Evolutionary conservation across 2,329 filamentous ascomycete genomes (phyloP).

Genomic region (Aspergillus aculeatinus): DNA sequence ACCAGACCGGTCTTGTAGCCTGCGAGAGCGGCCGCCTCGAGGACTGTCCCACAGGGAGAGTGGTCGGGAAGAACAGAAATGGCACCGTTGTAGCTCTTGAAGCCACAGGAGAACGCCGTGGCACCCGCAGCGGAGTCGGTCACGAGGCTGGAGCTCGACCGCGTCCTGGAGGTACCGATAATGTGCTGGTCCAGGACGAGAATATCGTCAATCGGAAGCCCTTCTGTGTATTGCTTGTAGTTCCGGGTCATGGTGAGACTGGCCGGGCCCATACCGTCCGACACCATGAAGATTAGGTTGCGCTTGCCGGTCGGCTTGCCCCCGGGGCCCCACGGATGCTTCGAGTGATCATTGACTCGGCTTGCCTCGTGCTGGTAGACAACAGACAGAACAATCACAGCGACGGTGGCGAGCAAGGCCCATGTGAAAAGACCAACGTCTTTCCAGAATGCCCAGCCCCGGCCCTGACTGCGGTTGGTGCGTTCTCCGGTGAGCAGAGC

Average conservation of each 20-base stretch:
- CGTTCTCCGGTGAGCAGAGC: conserved; percentile 59
- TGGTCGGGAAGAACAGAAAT: conserved; percentile 86
- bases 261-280: conserved; percentile 95
- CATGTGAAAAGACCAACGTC: conserved; percentile 77
- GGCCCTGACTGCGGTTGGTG: conserved; percentile 31
- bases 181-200: conserved; percentile 83
- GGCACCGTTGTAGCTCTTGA: conserved; percentile 95
- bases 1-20: conserved; percentile 93
- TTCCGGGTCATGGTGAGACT: conserved; percentile 82
- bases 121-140: conserved; percentile 97
- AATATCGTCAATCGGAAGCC: conserved; percentile 70
- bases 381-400: conserved; percentile 78
- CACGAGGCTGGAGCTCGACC: conserved; percentile 78
- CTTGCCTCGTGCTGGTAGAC: conserved; percentile 68
- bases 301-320: conserved; percentile 65
- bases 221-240: conserved; percentile 75
- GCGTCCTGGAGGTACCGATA: conserved; percentile 84
- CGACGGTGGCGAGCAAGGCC: conserved; percentile 76
- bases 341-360: conserved; percentile 29
- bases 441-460: conserved; percentile 61
- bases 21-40: conserved; percentile 89
- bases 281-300: conserved; percentile 98
- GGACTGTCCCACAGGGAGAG: conserved; percentile 82
- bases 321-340: conserved; percentile 37
- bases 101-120: conserved; percentile 88